Evolutionary conservation across 2,329 filamentous ascomycete genomes (phyloP).

Genomic region (Ophiostoma sp.): DNA sequence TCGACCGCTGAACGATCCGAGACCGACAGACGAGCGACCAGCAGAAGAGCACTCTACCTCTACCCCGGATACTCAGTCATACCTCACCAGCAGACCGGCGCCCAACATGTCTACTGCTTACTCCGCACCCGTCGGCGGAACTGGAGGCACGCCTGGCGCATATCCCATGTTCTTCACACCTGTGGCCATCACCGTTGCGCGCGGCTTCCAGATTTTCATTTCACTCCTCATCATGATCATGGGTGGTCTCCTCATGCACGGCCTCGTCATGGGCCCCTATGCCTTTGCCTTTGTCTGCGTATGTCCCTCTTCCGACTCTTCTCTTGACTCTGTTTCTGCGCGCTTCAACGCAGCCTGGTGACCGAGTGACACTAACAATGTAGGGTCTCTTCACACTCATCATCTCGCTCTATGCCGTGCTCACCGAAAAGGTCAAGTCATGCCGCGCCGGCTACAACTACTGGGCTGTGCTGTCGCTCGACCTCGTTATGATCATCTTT

Average conservation of each 20-base stretch:
- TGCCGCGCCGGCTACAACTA: conserved; percentile 32
- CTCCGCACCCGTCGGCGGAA: conserved; percentile 20
- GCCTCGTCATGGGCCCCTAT: conserved; percentile 28
- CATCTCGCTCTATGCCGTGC: conserved; percentile 29
- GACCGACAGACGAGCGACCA: too few relatives aligned
- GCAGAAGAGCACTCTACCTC: too few relatives aligned
- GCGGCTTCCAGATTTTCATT: conserved; percentile 32
- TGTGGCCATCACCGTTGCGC: conserved; percentile 28
- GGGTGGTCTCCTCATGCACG: conserved; percentile 32
- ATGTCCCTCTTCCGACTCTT: conserved; percentile 20
- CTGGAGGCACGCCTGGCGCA: conserved; percentile 23
- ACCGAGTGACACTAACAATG: neutral
- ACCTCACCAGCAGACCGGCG: neutral
- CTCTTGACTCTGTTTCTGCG: neutral
- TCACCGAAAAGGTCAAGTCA: conserved; percentile 30
- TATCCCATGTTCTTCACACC: conserved; percentile 30
- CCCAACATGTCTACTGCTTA: conserved; percentile 16
- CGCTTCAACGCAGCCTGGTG: neutral
- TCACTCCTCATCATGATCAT: conserved; percentile 30
- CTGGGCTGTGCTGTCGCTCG: conserved; percentile 33
- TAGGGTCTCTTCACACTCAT: conserved; percentile 32
- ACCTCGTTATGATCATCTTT: conserved; percentile 33
- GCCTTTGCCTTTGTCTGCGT: conserved; percentile 33
- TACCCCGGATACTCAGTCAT: too few relatives aligned
- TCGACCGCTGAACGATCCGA: too few relatives aligned